phyloP scores from a whole-genome alignment of 2,329 filamentous ascomycete species.

The Aspergillus candidus region DNA sequence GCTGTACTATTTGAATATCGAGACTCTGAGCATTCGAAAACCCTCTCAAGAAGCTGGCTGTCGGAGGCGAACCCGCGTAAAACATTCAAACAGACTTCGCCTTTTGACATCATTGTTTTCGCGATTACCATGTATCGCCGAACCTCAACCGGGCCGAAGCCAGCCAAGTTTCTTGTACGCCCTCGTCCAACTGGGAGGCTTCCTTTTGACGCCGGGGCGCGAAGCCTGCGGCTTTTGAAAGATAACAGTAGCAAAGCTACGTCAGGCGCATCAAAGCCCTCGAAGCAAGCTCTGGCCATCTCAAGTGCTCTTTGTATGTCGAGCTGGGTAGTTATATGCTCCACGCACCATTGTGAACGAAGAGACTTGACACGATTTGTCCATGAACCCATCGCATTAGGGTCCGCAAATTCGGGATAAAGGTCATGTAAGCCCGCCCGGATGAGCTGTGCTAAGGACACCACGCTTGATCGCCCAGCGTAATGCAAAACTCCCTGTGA shows the following conservation, averaged over 20 bases:
- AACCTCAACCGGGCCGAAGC: not conserved
- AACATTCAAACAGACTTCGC: not conserved
- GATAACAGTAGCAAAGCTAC: constrained; percentile 3
- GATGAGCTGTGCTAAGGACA: not conserved
- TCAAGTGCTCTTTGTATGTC: not conserved
- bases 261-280: not conserved
- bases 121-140: not conserved
- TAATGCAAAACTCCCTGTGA: constrained; percentile 1
- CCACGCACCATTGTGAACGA: not conserved
- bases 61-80: too few relatives aligned
- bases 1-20: too few relatives aligned
- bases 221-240: constrained; percentile 1
- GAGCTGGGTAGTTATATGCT: constrained; percentile 3
- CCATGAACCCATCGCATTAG: not conserved
- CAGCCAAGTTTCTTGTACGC: too few relatives aligned
- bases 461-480: not conserved
- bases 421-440: not conserved
- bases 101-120: not conserved
- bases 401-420: constrained; percentile 1
- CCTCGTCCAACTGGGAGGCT: too few relatives aligned
- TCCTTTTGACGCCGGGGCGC: too few relatives aligned
- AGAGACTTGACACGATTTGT: too few relatives aligned
- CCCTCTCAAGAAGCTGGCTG: too few relatives aligned
- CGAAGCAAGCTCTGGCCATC: constrained; percentile 1
- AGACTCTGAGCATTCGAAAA: too few relatives aligned